These are phyloP conservation scores for Eleusine coracana DNA, from an alignment of 176 grass and related monocot species.

Conservation along the genomic window DNA sequence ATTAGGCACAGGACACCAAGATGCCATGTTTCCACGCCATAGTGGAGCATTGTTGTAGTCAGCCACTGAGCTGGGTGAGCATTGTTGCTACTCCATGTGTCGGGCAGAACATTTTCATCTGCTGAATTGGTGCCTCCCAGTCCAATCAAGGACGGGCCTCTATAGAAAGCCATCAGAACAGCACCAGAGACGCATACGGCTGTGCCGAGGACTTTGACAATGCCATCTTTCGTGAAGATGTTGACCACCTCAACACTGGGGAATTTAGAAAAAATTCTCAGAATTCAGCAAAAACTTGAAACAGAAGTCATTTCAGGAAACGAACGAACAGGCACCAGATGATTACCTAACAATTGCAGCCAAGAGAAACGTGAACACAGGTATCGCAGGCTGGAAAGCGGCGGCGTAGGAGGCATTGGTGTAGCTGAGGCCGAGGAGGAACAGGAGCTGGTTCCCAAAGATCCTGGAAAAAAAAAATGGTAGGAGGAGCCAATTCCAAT, in stretches of 20 bases:
- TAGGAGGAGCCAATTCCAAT: background rate
- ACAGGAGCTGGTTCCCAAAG: conserved; percentile 91
- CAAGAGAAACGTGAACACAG: conserved; percentile 82
- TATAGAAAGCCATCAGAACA: conserved; percentile 73
- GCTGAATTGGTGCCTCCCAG: conserved; percentile 21
- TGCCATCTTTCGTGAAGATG: conserved; percentile 63
- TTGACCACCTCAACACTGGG: conserved; percentile 69
- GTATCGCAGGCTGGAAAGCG: conserved; percentile 92
- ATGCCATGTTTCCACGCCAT: conserved; percentile 60
- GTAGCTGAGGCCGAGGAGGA: conserved; percentile 81
- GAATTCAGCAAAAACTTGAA: background rate
- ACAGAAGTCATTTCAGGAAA: background rate
- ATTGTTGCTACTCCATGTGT: conserved; percentile 40
- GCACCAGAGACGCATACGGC: conserved; percentile 80
- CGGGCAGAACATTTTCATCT: background rate
- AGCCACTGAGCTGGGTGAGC: conserved; percentile 41
- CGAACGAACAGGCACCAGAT: background rate
- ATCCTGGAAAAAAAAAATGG: conserved; percentile 47
- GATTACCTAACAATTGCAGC: conserved; percentile 62
- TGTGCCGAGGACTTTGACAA: conserved; percentile 68
- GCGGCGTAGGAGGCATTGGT: conserved; percentile 91
- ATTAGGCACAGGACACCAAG: conserved; percentile 81
- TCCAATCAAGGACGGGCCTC: conserved; percentile 75
- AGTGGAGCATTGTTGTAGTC: conserved; percentile 23
- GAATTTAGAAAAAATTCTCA: background rate